These are phyloP conservation scores for Cutaneotrichosporon mucoides DNA, from an alignment of 1,284 basidiomycete species.

Conservation along the genomic window DNA sequence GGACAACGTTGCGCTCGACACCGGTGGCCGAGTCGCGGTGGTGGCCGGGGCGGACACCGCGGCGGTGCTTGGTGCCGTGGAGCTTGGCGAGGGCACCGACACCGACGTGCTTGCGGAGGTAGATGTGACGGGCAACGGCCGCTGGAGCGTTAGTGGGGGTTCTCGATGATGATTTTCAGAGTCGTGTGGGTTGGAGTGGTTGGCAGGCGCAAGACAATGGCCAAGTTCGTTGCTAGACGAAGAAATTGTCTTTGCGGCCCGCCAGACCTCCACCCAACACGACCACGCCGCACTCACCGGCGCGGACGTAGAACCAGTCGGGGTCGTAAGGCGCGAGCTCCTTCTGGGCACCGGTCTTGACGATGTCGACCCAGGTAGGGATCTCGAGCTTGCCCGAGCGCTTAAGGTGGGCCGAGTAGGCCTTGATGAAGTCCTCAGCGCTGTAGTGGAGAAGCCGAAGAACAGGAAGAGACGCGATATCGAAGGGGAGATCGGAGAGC, in stretches of 20 bases:
- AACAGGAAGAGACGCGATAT: neutral
- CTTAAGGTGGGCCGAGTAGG: slow-evolving; percentile 71
- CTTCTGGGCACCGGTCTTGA: slow-evolving; percentile 97
- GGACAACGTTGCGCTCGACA: slow-evolving; percentile 87
- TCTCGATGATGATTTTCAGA: too few species aligned
- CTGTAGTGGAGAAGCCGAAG: slow-evolving; percentile 15
- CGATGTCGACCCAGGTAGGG: slow-evolving; percentile 97
- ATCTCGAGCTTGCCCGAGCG: slow-evolving; percentile 82
- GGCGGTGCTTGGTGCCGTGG: slow-evolving; percentile 92
- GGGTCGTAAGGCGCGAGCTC: slow-evolving; percentile 98
- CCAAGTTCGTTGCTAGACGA: neutral
- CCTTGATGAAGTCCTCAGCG: slow-evolving; percentile 69
- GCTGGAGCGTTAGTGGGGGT: slow-evolving; percentile 54
- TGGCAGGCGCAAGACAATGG: too few species aligned
- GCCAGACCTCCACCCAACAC: neutral
- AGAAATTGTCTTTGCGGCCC: neutral
- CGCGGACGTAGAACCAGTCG: slow-evolving; percentile 99
- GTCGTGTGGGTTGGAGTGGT: too few species aligned
- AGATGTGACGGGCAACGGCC: slow-evolving; percentile 97
- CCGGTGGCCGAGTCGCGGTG: slow-evolving; percentile 82
- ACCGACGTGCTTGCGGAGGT: slow-evolving; percentile 98
- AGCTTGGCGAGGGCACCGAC: slow-evolving; percentile 91
- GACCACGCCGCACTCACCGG: slow-evolving; percentile 58
- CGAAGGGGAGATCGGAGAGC: neutral
- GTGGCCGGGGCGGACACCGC: slow-evolving; percentile 92